Evolutionary conservation across 192 early-diverging fungal species (phyloP), one percentile per base, ranked within the genome.

Genomic region (Coemansia sp.): DNA sequence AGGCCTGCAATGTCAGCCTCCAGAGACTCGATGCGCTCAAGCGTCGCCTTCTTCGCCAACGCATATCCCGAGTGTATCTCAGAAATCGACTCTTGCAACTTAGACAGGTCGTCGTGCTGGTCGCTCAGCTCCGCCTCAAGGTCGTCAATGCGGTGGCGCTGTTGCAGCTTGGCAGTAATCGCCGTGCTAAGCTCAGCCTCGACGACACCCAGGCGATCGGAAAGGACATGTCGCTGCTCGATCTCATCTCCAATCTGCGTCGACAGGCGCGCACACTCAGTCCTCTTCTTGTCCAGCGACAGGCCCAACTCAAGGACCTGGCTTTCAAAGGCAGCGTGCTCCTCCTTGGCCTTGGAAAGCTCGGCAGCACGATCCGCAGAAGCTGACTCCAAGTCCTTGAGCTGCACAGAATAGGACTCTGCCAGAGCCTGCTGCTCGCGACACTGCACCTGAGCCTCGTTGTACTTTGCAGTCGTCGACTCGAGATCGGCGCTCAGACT

Each of bases 121-220:
- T 38, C 29, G 27, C 11, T 20, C 18, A 73, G 41, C 16, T 38
- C 13, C 1, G 29, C 40, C 27, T 75, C 67, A 33, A 70, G 55
- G 33, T 29, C 31, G 11, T 5, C 70, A 10, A 71, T 34, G 15
- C 61, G 71, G 5, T 50, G 33, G n/a, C 31, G 41, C n/a, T 15
- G 43, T 41, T 71, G 69, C 44, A 29, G 16, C 22, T 31, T 62
- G 18, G 46, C 13, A 8, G 64, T 38, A 5, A 57, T 31, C 5
- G 58, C 61, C 4, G 46, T 38, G 16, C 60, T 11, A 36, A 77
- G 50, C 2, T 50, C 60, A 2, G 20, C 34, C 34, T 47, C 39
- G 6, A 58, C 44, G 10, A 43, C 22, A 20, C 36, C 62, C 38
- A 69, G 46, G 27, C 64, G 29, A 1, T 43, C 40, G 13, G 47